These are phyloP conservation scores for Zizania palustris DNA, from an alignment of 202 grass and related monocot species.

Conservation along the genomic window DNA sequence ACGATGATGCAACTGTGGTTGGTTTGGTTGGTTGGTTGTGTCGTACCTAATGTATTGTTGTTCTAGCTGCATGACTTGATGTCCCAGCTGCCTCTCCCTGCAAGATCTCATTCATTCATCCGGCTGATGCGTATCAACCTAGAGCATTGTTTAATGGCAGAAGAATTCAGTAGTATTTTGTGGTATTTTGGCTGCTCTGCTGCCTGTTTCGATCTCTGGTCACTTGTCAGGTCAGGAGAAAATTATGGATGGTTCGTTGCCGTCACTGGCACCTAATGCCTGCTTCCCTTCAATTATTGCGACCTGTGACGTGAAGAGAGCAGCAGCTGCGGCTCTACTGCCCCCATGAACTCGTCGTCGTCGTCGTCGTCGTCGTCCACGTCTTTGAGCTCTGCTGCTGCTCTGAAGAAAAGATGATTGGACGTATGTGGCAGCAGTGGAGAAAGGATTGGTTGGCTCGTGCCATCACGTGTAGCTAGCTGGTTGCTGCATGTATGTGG, in stretches of 20 bases:
- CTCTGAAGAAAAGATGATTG: background rate
- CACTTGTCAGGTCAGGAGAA: slow-evolving; percentile 28
- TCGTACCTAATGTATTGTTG: slow-evolving; percentile 65
- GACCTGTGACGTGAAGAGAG: background rate
- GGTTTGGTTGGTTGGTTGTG: slow-evolving; percentile 50
- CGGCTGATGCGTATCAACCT: too few relatives aligned
- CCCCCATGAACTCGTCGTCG: too few relatives aligned
- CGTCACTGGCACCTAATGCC: slow-evolving; percentile 29
- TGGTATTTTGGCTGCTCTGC: too few relatives aligned
- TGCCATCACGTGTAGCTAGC: too few relatives aligned
- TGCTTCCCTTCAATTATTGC: background rate
- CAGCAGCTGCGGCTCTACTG: background rate
- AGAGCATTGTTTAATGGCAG: too few relatives aligned
- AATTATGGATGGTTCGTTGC: slow-evolving; percentile 29
- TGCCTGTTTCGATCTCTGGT: slow-evolving; percentile 30
- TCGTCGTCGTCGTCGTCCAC: too few relatives aligned
- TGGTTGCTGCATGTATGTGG: too few relatives aligned
- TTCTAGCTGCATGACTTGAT: slow-evolving; percentile 56
- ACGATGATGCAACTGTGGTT: slow-evolving; percentile 33
- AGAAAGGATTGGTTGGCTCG: background rate
- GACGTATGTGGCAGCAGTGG: too few relatives aligned
- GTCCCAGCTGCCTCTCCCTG: slow-evolving; percentile 40
- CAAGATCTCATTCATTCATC: background rate
- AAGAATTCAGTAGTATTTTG: too few relatives aligned
- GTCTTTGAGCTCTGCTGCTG: background rate